Evolutionary conservation across 1,284 basidiomycete species (phyloP).

Genomic region (Sporisorium sorghi): DNA sequence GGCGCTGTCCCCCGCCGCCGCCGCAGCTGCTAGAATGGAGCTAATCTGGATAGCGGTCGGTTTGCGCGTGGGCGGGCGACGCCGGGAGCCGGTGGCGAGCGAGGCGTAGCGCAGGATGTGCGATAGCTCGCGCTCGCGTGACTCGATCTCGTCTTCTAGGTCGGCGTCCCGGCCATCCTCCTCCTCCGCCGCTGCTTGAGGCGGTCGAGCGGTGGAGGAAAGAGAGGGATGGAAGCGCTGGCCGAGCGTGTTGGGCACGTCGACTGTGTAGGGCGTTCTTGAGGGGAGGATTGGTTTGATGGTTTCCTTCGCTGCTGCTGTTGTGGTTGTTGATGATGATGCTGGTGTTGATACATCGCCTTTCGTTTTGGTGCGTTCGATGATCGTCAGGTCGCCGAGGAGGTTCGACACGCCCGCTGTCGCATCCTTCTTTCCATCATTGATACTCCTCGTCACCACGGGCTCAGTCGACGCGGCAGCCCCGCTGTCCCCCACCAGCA

Average conservation of each 20-base stretch:
- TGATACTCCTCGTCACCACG: not conserved
- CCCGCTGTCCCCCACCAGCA: not conserved
- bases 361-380: conserved; percentile 14
- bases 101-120: conserved; percentile 34
- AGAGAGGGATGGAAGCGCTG: conserved; percentile 6
- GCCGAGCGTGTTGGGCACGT: conserved; percentile 38
- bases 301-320: not conserved
- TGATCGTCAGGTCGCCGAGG: conserved; percentile 22
- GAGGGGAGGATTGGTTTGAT: conserved; percentile 5
- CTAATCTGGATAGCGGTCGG: not conserved
- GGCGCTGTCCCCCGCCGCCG: not conserved
- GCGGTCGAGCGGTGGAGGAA: not conserved
- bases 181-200: not conserved
- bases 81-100: conserved; percentile 16
- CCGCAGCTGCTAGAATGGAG: not conserved
- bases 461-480: not conserved
- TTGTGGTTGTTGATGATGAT: not conserved
- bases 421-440: not conserved
- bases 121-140: conserved; percentile 12
- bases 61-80: not conserved
- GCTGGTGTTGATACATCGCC: not conserved
- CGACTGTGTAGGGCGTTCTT: conserved; percentile 18
- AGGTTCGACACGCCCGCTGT: conserved; percentile 6
- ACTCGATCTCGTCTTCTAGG: conserved; percentile 6
- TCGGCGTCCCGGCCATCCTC: no score